Conservation (phyloP, 2,329 filamentous ascomycete genomes). For the Furcasterigmium sp. region DNA sequence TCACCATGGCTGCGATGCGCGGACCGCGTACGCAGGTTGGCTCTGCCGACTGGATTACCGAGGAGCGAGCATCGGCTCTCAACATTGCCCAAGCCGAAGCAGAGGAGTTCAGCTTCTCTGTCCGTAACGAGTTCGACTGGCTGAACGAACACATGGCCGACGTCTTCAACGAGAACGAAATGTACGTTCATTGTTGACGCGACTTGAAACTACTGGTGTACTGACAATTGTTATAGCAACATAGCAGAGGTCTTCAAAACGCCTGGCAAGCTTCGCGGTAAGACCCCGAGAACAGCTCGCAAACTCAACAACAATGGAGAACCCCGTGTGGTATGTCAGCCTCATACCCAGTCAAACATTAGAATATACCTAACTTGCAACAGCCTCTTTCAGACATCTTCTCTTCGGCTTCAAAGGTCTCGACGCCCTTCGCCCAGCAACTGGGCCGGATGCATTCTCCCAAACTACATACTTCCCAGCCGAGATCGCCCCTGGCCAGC, state of each 20-base stretch:
- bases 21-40: conserved; percentile 65
- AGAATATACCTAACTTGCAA: conserved; percentile 17
- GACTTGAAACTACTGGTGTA: conserved; percentile 2
- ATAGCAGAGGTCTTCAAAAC: conserved; percentile 96
- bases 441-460: conserved; percentile 47
- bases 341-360: conserved; percentile 2
- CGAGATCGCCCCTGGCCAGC: conserved; percentile 24
- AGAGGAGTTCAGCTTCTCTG: conserved; percentile 90
- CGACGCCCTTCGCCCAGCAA: conserved; percentile 48
- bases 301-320: conserved; percentile 55
- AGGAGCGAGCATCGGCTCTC: conserved; percentile 74
- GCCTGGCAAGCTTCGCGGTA: conserved; percentile 75
- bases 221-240: conserved; percentile 51
- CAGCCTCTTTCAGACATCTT: conserved; percentile 58
- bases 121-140: conserved; percentile 94
- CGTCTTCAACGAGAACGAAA: conserved; percentile 80
- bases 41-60: conserved; percentile 77
- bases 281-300: conserved; percentile 68
- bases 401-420: conserved; percentile 47
- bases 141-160: conserved; percentile 97
- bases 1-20: conserved; percentile 36
- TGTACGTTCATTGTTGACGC: conserved; percentile 54
- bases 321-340: conserved; percentile 55
- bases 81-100: conserved; percentile 75
- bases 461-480: conserved; percentile 53